A percentile compares a stretch with the other conserved stretches of the same genome.
Conservation (phyloP, 73 alveolate species). For the Stentor coeruleus region DNA sequence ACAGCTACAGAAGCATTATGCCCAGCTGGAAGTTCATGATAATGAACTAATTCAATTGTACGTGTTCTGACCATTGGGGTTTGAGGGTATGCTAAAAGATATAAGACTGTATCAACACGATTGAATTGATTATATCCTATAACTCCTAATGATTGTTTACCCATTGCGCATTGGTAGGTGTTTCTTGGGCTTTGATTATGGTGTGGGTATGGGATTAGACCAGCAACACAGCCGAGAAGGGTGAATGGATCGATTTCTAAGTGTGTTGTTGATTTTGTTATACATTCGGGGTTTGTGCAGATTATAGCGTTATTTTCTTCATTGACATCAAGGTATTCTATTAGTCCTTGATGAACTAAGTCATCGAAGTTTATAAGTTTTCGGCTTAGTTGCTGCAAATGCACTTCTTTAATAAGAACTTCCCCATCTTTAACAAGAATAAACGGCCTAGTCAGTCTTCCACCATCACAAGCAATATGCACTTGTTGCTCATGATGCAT, state of each 20-base stretch:
- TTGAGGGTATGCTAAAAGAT: slow-evolving; percentile 92
- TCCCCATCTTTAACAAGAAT: slow-evolving; percentile 90
- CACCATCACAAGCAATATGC: slow-evolving; percentile 90
- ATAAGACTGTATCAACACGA: slow-evolving; percentile 92
- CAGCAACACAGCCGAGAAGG: slow-evolving; percentile 90
- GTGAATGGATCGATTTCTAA: slow-evolving; percentile 98
- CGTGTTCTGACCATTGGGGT: slow-evolving; percentile 96
- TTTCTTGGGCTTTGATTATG: slow-evolving; percentile 99
- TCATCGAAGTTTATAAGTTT: slow-evolving; percentile 28
- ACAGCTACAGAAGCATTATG: slow-evolving; percentile 99
- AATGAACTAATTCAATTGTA: slow-evolving; percentile 92
- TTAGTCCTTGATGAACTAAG: slow-evolving; percentile 69
- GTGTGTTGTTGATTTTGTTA: slow-evolving; percentile 83
- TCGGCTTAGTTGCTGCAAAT: slow-evolving; percentile 58
- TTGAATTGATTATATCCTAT: slow-evolving; percentile 87
- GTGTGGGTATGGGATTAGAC: slow-evolving; percentile 96
- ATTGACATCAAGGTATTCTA: slow-evolving; percentile 96
- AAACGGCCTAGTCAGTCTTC: slow-evolving; percentile 96
- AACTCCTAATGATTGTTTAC: slow-evolving; percentile 98
- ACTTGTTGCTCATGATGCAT: slow-evolving; percentile 60
- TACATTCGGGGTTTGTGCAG: slow-evolving; percentile 82
- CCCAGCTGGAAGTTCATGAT: slow-evolving; percentile 98
- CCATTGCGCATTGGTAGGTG: slow-evolving; percentile 99
- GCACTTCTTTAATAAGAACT: slow-evolving; percentile 66
- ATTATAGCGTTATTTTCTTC: slow-evolving; percentile 97